Base-by-base conservation (phyloP, 768 basidiomycete species). In the Sarcomyxa edulis region DNA sequence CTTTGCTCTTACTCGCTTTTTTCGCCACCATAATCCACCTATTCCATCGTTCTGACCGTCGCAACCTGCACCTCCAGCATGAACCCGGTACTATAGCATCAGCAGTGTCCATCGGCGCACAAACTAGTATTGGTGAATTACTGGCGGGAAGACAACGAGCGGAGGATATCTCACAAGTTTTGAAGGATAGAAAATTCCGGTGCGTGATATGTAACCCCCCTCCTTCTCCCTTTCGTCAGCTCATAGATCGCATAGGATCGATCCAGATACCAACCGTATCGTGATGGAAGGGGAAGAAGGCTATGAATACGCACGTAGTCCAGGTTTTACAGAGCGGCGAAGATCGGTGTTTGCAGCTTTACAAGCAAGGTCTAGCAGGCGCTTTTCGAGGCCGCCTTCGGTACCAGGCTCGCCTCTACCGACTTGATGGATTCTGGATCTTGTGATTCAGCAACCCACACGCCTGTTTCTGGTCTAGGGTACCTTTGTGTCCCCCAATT, bases 81-180 rank as follows among this genome's bases (percentile, higher is more conserved):
- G 58, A 65, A 33, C 72, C 73, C 1, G 72, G 76, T 12, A 77
- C 77, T 4, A 71, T 78, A 36, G 76, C 73, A 15, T 72, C 73
- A 8, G 76, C 76, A 9, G 68, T 75, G 9, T 67, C 71, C 26
- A 68, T 78, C 44, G 72, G 72, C 7, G 75, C 67, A 6, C 66
- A 69, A 45, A 74, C 72, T 3, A 65, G 63, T 20, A 62, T 76
- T 46, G 72, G 65, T 7, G 55, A 65, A 7, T 58, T 74, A 32
- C 59, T 74, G 3, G 63, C 65, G 5, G 62, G 63, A 12, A 60
- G 61, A 31, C 68, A 71, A 32, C 53, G 56, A 20, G 48, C 54
- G 28, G 55, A 59, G 32, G 71, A 71, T 5, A 65, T 77, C 28
- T 50, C 51, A 6, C 49, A 65, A 23, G 68, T 61, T 7, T 54